phyloP scores from a whole-genome alignment of 192 early-diverging fungal species.

The Rhizophagus sp. region DNA sequence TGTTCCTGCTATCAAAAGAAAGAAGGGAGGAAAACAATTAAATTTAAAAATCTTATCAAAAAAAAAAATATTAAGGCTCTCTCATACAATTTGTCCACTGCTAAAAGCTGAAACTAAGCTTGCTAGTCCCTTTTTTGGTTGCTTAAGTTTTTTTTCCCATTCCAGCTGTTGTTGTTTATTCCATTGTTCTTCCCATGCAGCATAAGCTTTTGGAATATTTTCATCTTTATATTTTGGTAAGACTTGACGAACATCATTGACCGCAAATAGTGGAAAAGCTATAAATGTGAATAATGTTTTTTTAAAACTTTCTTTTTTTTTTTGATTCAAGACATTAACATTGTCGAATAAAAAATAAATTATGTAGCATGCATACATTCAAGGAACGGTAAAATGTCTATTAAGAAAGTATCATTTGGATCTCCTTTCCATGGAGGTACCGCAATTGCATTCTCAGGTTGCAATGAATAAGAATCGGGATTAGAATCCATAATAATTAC shows the following conservation, averaged over 20 bases:
- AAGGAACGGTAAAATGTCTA: conserved; percentile 86
- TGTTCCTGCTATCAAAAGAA: conserved; percentile 42
- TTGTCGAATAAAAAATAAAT: conserved; percentile 4
- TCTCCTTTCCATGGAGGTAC: conserved; percentile 88
- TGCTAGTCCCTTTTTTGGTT: conserved; percentile 55
- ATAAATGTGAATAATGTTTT: background rate
- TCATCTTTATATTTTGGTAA: conserved; percentile 66
- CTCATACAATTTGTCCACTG: conserved; percentile 38
- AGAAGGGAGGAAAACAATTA: too few relatives aligned
- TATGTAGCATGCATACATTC: conserved; percentile 64
- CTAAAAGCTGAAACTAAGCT: conserved; percentile 52
- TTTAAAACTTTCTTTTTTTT: too few relatives aligned
- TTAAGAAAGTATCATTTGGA: conserved; percentile 75
- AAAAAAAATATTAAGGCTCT: background rate
- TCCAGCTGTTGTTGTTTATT: conserved; percentile 61
- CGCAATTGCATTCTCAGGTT: conserved; percentile 90
- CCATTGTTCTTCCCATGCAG: conserved; percentile 67
- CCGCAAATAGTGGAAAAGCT: conserved; percentile 60
- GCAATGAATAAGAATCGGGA: conserved; percentile 77
- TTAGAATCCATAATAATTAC: conserved; percentile 94
- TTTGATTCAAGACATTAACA: background rate
- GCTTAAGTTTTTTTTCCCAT: conserved; percentile 65
- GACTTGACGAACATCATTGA: conserved; percentile 74
- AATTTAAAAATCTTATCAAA: background rate
- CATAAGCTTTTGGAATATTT: conserved; percentile 70